Evolutionary conservation across 2,329 filamentous ascomycete genomes (phyloP).

Genomic region (Magnaporthiopsis rhizophila): DNA sequence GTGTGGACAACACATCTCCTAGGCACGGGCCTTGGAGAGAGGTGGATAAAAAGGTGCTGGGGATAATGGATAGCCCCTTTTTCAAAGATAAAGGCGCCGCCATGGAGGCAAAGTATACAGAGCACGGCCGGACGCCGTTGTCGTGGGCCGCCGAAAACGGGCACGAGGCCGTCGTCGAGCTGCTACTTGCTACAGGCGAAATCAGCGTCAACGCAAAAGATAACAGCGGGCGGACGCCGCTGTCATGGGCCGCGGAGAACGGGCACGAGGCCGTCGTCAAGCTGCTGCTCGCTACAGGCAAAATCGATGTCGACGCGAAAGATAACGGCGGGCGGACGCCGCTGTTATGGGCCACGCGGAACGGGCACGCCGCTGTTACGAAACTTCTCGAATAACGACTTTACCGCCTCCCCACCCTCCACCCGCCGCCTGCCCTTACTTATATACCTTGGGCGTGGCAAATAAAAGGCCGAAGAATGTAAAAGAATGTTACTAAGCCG

Average conservation of each 20-base stretch:
- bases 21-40: too few relatives aligned
- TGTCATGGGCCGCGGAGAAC: constrained; percentile 9
- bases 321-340: constrained; percentile 5
- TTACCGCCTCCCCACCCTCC: too few relatives aligned
- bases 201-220: constrained; percentile 7
- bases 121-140: not conserved
- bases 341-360: constrained; percentile 9
- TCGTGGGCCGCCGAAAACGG: not conserved
- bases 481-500: too few relatives aligned
- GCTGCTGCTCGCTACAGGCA: constrained; percentile 4
- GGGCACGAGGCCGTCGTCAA: constrained; percentile 12
- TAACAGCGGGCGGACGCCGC: constrained; percentile 8
- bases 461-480: too few relatives aligned
- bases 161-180: not conserved
- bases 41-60: too few relatives aligned
- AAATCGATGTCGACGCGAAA: not conserved
- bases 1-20: too few relatives aligned
- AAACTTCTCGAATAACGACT: too few relatives aligned
- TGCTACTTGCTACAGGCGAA: constrained; percentile 2
- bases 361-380: constrained; percentile 10
- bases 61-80: too few relatives aligned
- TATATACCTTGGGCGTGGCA: too few relatives aligned
- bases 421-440: too few relatives aligned
- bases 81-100: not conserved
- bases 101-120: too few relatives aligned